A percentile compares a stretch with the other conserved stretches of the same genome.
Evolutionary conservation across 345 rosid genomes (phyloP).

Genomic region (Turritis glabra): DNA sequence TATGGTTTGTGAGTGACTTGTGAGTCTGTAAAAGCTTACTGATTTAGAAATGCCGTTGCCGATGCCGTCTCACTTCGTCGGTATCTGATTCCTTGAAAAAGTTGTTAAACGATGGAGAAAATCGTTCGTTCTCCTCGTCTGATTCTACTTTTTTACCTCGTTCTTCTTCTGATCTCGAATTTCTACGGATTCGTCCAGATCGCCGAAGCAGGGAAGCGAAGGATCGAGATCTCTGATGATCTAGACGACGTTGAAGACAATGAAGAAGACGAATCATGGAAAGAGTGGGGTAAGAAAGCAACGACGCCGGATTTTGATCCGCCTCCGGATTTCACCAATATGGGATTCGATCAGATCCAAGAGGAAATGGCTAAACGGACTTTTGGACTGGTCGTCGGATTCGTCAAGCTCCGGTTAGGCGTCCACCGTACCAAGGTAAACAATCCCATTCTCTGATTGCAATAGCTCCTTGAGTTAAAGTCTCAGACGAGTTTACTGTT

Average conservation of each 20-base stretch:
- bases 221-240: constrained; percentile 79
- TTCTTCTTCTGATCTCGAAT: constrained; percentile 23
- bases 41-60: constrained; percentile 16
- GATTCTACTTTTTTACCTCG: constrained; percentile 29
- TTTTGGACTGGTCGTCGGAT: constrained; percentile 67
- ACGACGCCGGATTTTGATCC: constrained; percentile 50
- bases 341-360: constrained; percentile 65
- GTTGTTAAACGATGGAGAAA: constrained; percentile 9
- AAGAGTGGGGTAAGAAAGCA: constrained; percentile 75
- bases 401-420: constrained; percentile 85
- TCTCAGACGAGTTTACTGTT: background rate
- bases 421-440: constrained; percentile 62
- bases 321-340: constrained; percentile 65
- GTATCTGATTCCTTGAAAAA: background rate
- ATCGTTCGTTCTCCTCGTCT: background rate
- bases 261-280: constrained; percentile 95
- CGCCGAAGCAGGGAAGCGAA: constrained; percentile 56
- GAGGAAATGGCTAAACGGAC: constrained; percentile 63
- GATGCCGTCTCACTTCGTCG: background rate
- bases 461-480: too few species aligned
- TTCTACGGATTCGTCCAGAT: constrained; percentile 30
- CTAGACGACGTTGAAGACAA: constrained; percentile 83
- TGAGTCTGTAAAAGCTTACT: background rate
- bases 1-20: background rate
- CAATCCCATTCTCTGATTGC: too few species aligned